Percentiles rank a stretch among this genome's conserved stretches.
Conservation (phyloP, 2,329 filamentous ascomycete species). For the Diaporthe vexans region DNA sequence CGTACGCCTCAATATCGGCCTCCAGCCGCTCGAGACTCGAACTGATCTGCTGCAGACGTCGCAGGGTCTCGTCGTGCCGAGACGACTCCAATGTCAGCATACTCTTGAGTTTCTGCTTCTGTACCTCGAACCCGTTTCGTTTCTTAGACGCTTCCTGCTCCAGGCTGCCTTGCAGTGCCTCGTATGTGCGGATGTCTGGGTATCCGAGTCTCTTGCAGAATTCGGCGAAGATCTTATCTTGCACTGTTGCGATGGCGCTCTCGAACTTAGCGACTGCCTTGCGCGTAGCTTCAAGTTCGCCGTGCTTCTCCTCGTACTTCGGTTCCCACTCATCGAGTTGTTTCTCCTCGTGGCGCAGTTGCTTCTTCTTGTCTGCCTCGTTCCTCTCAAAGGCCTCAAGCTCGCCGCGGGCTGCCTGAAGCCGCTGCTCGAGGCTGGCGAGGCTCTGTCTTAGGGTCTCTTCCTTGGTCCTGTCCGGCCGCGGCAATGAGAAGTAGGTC, state of each 20-base stretch:
- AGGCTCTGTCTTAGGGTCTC: constrained; percentile 86
- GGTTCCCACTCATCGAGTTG: constrained; percentile 83
- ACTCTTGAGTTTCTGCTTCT: constrained; percentile 81
- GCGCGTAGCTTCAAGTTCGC: constrained; percentile 73
- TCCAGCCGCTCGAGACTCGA: constrained; percentile 76
- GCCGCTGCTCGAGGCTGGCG: constrained; percentile 81
- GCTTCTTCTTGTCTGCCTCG: constrained; percentile 84
- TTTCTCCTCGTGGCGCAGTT: constrained; percentile 79
- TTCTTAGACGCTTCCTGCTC: constrained; percentile 92
- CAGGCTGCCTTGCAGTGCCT: constrained; percentile 90
- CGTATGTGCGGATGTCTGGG: constrained; percentile 90
- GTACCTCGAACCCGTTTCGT: constrained; percentile 87
- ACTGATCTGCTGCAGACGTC: constrained; percentile 78
- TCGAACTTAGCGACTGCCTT: constrained; percentile 66
- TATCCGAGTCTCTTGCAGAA: constrained; percentile 94
- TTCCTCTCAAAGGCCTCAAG: constrained; percentile 85
- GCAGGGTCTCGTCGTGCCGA: constrained; percentile 69
- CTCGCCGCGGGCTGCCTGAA: constrained; percentile 81
- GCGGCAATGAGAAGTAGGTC: constrained; percentile 85
- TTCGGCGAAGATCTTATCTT: constrained; percentile 86
- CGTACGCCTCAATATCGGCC: constrained; percentile 77
- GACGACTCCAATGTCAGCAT: constrained; percentile 70
- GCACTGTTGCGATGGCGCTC: constrained; percentile 80
- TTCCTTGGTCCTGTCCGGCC: constrained; percentile 82
- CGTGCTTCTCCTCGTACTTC: constrained; percentile 80